A percentile compares a stretch with the other conserved stretches of the same genome.
These are phyloP conservation scores for Leucocoprinus gongylophorus DNA, from an alignment of 1,284 basidiomycete species.

Conservation along the genomic window DNA sequence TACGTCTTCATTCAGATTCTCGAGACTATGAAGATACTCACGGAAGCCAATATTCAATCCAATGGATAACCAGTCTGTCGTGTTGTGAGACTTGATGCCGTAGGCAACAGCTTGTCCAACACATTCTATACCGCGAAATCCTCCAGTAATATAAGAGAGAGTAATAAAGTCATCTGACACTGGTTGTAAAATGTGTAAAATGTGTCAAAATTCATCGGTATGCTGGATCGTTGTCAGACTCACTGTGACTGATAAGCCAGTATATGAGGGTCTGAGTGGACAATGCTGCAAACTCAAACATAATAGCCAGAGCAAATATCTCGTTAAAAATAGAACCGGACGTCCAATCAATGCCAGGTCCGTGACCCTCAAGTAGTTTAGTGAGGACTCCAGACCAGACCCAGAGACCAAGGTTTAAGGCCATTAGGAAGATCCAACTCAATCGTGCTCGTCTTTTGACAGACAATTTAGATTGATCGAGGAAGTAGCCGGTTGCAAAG, in stretches of 20 bases:
- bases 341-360: conserved; percentile 29
- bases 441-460: conserved; percentile 27
- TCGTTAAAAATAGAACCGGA: conserved; percentile 22
- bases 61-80: conserved; percentile 29
- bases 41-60: conserved; percentile 28
- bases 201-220: no score
- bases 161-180: conserved; percentile 31
- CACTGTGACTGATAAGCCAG: conserved; percentile 29
- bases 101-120: conserved; percentile 30
- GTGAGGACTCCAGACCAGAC: conserved; percentile 30
- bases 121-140: conserved; percentile 28
- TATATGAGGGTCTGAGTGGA: conserved; percentile 27
- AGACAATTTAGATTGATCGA: conserved; percentile 24
- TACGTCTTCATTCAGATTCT: neutral
- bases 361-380: conserved; percentile 24
- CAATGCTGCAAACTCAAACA: conserved; percentile 30
- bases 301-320: conserved; percentile 26
- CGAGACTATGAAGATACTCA: conserved; percentile 13
- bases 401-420: conserved; percentile 27
- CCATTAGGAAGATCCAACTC: conserved; percentile 26
- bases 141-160: conserved; percentile 30
- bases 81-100: conserved; percentile 29
- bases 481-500: conserved; percentile 28
- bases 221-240: conserved; percentile 2
- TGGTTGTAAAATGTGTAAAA: conserved; percentile 3